A percentile compares a stretch with the other conserved stretches of the same genome.
These are phyloP conservation scores for Lactifluus volemus DNA, from an alignment of 768 basidiomycete species.

Conservation along the genomic window DNA sequence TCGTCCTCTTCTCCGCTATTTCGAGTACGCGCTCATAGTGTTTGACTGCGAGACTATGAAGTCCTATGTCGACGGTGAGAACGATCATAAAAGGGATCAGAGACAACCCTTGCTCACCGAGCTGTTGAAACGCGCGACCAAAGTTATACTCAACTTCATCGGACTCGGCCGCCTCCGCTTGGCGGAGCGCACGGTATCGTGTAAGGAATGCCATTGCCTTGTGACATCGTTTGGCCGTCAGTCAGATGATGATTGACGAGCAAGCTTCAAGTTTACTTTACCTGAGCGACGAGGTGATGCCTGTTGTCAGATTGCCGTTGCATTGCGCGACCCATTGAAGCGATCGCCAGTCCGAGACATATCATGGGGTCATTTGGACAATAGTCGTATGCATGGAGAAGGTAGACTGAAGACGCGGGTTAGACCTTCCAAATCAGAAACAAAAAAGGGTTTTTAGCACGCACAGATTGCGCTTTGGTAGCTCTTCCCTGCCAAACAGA, in stretches of 20 bases:
- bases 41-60: constrained; percentile 70
- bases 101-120: constrained; percentile 45
- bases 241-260: neutral
- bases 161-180: constrained; percentile 32
- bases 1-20: constrained; percentile 41
- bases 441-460: constrained; percentile 26
- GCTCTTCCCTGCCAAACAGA: constrained; percentile 76
- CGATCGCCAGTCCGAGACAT: constrained; percentile 72
- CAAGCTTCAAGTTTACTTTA: constrained; percentile 20
- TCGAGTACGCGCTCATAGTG: constrained; percentile 78
- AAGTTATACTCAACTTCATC: constrained; percentile 92
- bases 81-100: neutral
- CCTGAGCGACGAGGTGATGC: constrained; percentile 79
- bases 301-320: constrained; percentile 92
- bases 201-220: constrained; percentile 81
- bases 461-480: constrained; percentile 87
- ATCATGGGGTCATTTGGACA: constrained; percentile 78
- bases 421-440: neutral
- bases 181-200: constrained; percentile 64
- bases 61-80: constrained; percentile 37
- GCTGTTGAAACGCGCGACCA: constrained; percentile 83
- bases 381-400: constrained; percentile 82
- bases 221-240: neutral
- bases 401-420: constrained; percentile 54
- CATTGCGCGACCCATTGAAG: constrained; percentile 85